A percentile compares a stretch with the other conserved stretches of the same genome.
Conservation (phyloP, 1,284 basidiomycete species). For the Ustanciosporium gigantosporum region DNA sequence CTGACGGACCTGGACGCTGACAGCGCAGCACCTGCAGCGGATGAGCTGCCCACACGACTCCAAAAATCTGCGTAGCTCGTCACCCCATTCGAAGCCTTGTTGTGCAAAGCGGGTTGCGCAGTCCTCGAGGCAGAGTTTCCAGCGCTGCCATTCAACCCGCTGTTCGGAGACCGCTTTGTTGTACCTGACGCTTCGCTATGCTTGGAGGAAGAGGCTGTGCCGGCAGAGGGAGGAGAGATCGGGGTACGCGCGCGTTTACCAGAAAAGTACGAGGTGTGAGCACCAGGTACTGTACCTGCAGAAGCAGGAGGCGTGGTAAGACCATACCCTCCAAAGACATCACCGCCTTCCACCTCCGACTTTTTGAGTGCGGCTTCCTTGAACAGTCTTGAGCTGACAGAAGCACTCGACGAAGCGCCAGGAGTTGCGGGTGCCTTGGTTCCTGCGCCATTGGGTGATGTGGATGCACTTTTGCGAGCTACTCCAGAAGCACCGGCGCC, state of each 20-base stretch:
- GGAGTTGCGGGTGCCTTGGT: conserved; percentile 20
- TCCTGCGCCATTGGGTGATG: conserved; percentile 15
- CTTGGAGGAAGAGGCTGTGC: conserved; percentile 9
- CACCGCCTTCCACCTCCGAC: conserved; percentile 31
- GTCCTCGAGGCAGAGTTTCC: too few species aligned
- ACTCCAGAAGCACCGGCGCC: not conserved
- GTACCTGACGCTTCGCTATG: conserved; percentile 1
- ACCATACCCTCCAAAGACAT: conserved; percentile 41
- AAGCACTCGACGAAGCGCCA: conserved; percentile 5
- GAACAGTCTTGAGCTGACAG: conserved; percentile 26
- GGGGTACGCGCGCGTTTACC: conserved; percentile 32
- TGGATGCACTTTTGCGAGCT: conserved; percentile 14
- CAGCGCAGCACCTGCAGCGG: not conserved
- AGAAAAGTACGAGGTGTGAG: conserved; percentile 13
- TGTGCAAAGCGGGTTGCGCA: not conserved
- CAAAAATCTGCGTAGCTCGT: conserved; percentile 50
- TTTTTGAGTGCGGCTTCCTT: conserved; percentile 37
- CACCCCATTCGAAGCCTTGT: conserved; percentile 7
- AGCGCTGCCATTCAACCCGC: not conserved
- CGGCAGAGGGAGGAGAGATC: conserved; percentile 29
- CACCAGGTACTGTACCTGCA: conserved; percentile 22
- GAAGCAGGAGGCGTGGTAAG: conserved; percentile 38
- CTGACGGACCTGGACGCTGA: conserved; percentile 8
- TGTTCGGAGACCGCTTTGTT: conserved; percentile 10
- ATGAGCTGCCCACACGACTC: conserved; percentile 37